These are phyloP conservation scores for Acer yangbiense DNA, from an alignment of 345 rosid species.

Conservation along the genomic window DNA sequence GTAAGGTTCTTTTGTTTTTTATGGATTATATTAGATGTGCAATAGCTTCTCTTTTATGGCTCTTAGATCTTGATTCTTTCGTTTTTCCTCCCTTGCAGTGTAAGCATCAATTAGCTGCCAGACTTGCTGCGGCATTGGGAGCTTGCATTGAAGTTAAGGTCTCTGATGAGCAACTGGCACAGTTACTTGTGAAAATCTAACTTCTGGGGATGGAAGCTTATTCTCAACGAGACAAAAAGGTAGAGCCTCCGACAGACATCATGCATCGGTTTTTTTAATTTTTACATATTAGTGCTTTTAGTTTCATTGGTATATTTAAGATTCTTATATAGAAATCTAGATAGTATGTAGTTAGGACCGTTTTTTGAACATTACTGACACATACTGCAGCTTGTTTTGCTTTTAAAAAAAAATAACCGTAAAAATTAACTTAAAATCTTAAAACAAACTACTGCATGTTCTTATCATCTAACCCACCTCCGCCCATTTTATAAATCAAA, in stretches of 20 bases:
- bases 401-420: background rate
- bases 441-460: background rate
- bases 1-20: slow-evolving; percentile 39
- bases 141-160: slow-evolving; percentile 52
- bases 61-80: background rate
- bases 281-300: background rate
- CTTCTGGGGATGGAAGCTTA: background rate
- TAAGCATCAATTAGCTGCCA: slow-evolving; percentile 88
- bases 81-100: slow-evolving; percentile 48
- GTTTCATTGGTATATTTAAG: background rate
- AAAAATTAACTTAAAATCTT: too few species aligned
- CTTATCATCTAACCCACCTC: too few species aligned
- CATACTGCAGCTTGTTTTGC: background rate
- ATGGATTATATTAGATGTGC: background rate
- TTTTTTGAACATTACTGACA: background rate
- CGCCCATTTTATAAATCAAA: too few species aligned
- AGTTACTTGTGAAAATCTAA: slow-evolving; percentile 61
- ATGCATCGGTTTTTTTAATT: too few species aligned
- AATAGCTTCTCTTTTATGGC: background rate
- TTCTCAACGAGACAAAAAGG: background rate
- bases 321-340: background rate
- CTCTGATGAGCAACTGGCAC: slow-evolving; percentile 71
- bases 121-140: slow-evolving; percentile 71
- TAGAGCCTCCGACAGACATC: background rate
- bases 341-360: background rate